phyloP scores from a whole-genome alignment of 75 land plant genomes.

The Pinus taeda region DNA sequence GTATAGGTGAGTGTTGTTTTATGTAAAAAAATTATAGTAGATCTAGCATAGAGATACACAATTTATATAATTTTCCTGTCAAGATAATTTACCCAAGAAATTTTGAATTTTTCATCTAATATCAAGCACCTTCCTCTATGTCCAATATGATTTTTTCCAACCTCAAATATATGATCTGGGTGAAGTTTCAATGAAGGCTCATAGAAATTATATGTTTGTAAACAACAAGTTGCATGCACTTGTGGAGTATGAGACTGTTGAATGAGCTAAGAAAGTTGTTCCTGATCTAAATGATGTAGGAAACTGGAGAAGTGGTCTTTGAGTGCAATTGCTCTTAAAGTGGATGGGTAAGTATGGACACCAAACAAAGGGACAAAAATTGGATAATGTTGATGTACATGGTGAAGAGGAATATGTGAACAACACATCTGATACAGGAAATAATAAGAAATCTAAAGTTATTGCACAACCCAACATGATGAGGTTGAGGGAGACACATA shows the following conservation, averaged over 20 bases:
- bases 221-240: slow-evolving; percentile 62
- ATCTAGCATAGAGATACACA: too few relatives aligned
- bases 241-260: slow-evolving; percentile 77
- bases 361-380: too few relatives aligned
- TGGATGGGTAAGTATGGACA: slow-evolving; percentile 18
- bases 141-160: not conserved
- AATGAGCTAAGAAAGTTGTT: slow-evolving; percentile 81
- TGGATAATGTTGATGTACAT: too few relatives aligned
- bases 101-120: too few relatives aligned
- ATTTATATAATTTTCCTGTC: too few relatives aligned
- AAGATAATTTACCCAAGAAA: too few relatives aligned
- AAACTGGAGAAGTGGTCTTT: slow-evolving; percentile 85
- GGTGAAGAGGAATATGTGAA: too few relatives aligned
- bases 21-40: too few relatives aligned
- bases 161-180: too few relatives aligned
- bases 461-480: slow-evolving; percentile 9
- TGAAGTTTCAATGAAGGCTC: not conserved
- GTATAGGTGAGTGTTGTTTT: too few relatives aligned
- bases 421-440: too few relatives aligned
- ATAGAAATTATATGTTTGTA: not conserved
- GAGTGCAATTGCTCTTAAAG: slow-evolving; percentile 61
- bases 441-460: not conserved
- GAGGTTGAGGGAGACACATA: slow-evolving; percentile 11
- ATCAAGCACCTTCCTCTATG: too few relatives aligned
- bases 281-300: slow-evolving; percentile 58